Percentiles rank a stretch among this genome's conserved stretches.
Conservation (phyloP, 805 yeast species). For the Yarrowia osloensis region DNA sequence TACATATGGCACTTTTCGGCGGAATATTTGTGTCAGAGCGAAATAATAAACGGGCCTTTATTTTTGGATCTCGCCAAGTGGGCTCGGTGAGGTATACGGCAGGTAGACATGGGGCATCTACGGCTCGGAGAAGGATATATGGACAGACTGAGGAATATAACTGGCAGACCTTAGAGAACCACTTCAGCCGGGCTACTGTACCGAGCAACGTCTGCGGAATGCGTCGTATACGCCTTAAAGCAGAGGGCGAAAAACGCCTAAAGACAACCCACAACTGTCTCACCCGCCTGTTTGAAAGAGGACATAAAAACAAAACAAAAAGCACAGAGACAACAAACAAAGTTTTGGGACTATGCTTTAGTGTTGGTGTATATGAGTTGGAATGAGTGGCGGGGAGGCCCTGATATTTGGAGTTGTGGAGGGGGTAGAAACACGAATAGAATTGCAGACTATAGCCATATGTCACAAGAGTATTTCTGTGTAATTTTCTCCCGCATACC, state of each 20-base stretch:
- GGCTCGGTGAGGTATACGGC: background rate
- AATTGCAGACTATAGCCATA: background rate
- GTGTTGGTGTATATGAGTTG: constrained; percentile 10
- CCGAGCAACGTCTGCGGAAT: constrained; percentile 5
- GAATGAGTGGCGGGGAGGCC: background rate
- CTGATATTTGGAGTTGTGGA: background rate
- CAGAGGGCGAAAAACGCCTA: constrained; percentile 3
- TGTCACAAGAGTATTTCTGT: background rate
- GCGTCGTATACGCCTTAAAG: constrained; percentile 14
- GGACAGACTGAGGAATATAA: too few species aligned
- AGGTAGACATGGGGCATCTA: too few species aligned
- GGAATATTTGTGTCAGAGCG: background rate
- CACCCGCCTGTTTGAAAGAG: constrained; percentile 26
- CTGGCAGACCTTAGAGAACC: too few species aligned
- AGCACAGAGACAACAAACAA: background rate
- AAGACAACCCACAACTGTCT: constrained; percentile 14
- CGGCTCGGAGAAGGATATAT: too few species aligned
- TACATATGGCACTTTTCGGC: constrained; percentile 6
- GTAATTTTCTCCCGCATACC: background rate
- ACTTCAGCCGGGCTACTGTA: background rate
- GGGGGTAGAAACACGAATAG: background rate
- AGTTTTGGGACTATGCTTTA: background rate
- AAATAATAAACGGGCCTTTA: background rate
- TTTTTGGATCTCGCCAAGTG: background rate
- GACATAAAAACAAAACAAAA: constrained; percentile 23